Evolutionary conservation across 768 basidiomycete genomes (phyloP).

Genomic region (Mycena maculata): DNA sequence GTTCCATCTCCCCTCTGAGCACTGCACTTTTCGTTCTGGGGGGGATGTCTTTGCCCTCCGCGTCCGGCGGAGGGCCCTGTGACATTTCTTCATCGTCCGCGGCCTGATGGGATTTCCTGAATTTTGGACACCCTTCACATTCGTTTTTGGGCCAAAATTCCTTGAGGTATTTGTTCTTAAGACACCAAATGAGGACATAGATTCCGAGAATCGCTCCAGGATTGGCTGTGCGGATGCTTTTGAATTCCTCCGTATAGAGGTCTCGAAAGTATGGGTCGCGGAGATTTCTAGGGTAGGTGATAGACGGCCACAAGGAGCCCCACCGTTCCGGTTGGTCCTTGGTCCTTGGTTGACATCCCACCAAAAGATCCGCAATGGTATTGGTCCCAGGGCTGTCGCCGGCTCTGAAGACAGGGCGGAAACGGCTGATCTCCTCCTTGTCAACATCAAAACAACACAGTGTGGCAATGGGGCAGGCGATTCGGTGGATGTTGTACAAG

Average conservation of each 20-base stretch:
- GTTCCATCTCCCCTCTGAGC: not conserved
- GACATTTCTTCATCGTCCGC: not conserved
- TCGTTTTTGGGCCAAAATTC: not conserved
- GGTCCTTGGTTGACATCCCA: not conserved
- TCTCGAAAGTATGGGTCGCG: not conserved
- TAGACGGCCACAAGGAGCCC: not conserved
- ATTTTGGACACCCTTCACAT: not conserved
- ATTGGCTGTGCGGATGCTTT: constrained; percentile 7
- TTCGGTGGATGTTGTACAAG: not conserved
- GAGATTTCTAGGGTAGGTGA: not conserved
- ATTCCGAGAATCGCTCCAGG: not conserved
- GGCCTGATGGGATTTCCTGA: not conserved
- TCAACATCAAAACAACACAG: constrained; percentile 16
- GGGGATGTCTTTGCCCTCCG: not conserved
- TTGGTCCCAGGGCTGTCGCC: not conserved
- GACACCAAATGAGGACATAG: constrained; percentile 8
- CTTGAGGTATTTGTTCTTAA: not conserved
- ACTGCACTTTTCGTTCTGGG: not conserved
- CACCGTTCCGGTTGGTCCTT: not conserved
- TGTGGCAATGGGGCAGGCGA: constrained; percentile 1
- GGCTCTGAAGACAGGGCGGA: not conserved
- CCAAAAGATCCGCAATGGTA: not conserved
- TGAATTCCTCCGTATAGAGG: constrained; percentile 22
- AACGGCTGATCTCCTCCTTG: not conserved
- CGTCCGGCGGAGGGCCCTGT: not conserved